These are phyloP conservation scores for Leccinum subtestaceum DNA, from an alignment of 768 basidiomycete genomes.

Conservation along the genomic window DNA sequence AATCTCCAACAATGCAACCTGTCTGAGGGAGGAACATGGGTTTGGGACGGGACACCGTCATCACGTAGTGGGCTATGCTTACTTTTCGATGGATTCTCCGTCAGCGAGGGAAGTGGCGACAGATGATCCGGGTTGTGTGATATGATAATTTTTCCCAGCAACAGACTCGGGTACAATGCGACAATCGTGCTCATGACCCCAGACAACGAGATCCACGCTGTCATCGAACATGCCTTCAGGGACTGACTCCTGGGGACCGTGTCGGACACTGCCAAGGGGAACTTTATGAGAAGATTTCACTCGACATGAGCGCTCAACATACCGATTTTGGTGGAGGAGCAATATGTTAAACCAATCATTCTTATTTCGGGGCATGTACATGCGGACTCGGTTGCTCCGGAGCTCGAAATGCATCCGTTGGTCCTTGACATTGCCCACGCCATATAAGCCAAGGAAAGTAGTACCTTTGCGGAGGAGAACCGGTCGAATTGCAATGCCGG, in stretches of 20 bases:
- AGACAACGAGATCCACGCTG: conserved; percentile 87
- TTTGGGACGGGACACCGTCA: too few relatives aligned
- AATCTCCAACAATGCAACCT: conserved; percentile 86
- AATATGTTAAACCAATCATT: conserved; percentile 94
- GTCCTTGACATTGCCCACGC: conserved; percentile 96
- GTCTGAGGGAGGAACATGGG: too few relatives aligned
- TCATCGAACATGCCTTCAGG: conserved; percentile 98
- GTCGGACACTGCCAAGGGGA: conserved; percentile 66
- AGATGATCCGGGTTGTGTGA: conserved; percentile 92
- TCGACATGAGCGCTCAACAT: conserved; percentile 1
- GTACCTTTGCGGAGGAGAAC: conserved; percentile 88
- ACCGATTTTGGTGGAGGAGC: conserved; percentile 96
- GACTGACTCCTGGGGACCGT: conserved; percentile 91
- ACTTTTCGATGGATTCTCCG: conserved; percentile 93
- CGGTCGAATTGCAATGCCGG: conserved; percentile 84
- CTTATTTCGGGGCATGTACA: conserved; percentile 94
- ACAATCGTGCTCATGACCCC: conserved; percentile 99
- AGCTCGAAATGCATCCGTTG: conserved; percentile 96
- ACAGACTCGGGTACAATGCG: conserved; percentile 88
- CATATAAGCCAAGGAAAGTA: conserved; percentile 88
- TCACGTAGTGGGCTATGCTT: conserved; percentile 6
- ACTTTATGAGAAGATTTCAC: conserved; percentile 11
- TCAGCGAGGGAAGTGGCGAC: conserved; percentile 93
- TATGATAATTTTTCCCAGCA: conserved; percentile 86
- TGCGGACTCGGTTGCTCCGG: conserved; percentile 86